Evolutionary conservation across 371 early-diverging fungal species (phyloP).

Genomic region (Mortierella sp.): DNA sequence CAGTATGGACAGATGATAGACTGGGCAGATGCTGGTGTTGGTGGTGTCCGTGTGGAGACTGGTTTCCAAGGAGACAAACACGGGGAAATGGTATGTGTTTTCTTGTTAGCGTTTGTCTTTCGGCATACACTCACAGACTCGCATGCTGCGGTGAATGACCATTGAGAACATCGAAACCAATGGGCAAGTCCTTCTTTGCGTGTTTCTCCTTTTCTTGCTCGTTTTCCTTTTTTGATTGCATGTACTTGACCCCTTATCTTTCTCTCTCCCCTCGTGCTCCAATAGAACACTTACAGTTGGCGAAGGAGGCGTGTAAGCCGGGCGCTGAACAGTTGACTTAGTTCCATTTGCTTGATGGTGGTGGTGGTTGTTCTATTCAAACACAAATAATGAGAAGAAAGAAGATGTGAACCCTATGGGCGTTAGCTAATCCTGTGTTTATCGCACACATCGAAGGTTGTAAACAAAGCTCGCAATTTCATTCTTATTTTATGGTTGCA

Average conservation of each 20-base stretch:
- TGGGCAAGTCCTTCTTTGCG: not conserved
- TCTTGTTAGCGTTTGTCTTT: not conserved
- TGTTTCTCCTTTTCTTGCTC: not conserved
- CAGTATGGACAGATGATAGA: conserved; percentile 20
- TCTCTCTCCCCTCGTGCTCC: not conserved
- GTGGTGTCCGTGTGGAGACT: conserved; percentile 51
- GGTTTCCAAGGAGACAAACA: conserved; percentile 2
- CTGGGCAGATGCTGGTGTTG: conserved; percentile 34
- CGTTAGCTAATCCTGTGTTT: conserved; percentile 7
- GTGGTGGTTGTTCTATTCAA: conserved; percentile 39
- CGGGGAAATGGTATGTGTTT: not conserved
- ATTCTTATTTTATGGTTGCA: not conserved
- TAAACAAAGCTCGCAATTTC: not conserved
- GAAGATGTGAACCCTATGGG: not conserved
- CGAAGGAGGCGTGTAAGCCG: conserved; percentile 53
- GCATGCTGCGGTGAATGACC: not conserved
- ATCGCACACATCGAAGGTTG: not conserved
- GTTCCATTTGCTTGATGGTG: conserved; percentile 29
- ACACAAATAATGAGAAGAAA: not conserved
- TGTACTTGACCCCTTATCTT: not conserved
- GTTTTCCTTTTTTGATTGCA: not conserved
- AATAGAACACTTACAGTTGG: conserved; percentile 43
- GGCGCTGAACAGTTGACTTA: conserved; percentile 50
- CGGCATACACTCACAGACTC: not conserved
- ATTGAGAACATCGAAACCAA: not conserved